Base-by-base conservation (phyloP, 495 filamentous ascomycete genomes). In the Xanthoparmelia taractica region DNA sequence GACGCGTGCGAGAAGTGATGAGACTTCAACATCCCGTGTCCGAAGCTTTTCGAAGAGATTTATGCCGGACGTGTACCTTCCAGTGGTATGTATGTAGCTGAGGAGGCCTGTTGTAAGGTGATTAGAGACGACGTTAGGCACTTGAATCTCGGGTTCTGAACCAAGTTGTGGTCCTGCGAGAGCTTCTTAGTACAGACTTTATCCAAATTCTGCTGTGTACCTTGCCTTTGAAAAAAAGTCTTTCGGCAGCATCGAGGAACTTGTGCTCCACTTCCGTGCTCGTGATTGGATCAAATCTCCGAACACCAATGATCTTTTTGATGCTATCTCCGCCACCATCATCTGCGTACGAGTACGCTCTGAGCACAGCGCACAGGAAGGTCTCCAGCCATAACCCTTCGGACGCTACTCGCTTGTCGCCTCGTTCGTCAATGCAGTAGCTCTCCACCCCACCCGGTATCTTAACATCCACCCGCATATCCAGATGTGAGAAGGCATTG, bases 21-120 rank as follows among this genome's bases (percentile, higher is more conserved):
- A 95, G 0, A 97, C 91, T 68, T 98, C 95, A 10, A 92, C 84
- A 69, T 97, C 95, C 55, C 87, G 84, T 31, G 88, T 87, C 37
- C 95, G 87, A 57, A 98, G 81, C 73, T 98, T 99, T 73, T 97
- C 91, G 66, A 99, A 97, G 3, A 99, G 82, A 65, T 99, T 99
- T 73, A 97, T 96, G 13, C 93, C 94, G 0, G 94, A 97, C 29
- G 95, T 84, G 70, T 93, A 97, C 38, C 94, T 85, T 13, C 94
- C 95, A 11, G 95, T 97, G 0, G 94, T 97, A 59, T 92, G 86
- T 68, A 99, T 96, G 70, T 99, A 99, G 70, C 89, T 89, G n/a
- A 99, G 80, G 2, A 99, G 84, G 20, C 94, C 95, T 36, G 89
- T 82, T 3, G 91, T 91, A 36, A 97, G 82, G 71, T 98, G 90